These are phyloP conservation scores for Microbotryum violaceum DNA, from an alignment of 1,284 basidiomycete species.

Conservation along the genomic window DNA sequence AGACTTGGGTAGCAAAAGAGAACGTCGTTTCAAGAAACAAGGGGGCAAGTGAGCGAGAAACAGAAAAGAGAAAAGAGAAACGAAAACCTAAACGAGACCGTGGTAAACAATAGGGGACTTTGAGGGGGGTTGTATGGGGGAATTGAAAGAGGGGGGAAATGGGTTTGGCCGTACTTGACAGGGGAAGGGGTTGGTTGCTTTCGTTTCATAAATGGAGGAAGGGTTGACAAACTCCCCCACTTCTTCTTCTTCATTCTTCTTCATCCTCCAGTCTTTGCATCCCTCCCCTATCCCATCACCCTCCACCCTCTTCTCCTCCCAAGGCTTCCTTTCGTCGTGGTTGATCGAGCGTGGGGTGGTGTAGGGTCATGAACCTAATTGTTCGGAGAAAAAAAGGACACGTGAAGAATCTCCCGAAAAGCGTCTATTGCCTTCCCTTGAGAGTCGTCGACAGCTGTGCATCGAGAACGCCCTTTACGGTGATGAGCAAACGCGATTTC, in stretches of 20 bases:
- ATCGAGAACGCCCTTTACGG: not conserved
- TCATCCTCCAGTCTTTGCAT: not conserved
- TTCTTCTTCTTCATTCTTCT: not conserved
- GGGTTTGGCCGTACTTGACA: not conserved
- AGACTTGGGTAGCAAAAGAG: too few species aligned
- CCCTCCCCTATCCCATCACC: not conserved
- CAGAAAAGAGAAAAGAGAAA: not conserved
- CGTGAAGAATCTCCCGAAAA: not conserved
- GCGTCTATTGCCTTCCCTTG: slow-evolving; percentile 37
- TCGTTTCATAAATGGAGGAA: too few species aligned
- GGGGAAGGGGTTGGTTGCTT: too few species aligned
- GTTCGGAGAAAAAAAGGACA: not conserved
- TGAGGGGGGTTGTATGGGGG: not conserved
- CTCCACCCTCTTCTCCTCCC: not conserved
- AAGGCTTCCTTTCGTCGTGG: too few species aligned
- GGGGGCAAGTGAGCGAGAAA: not conserved
- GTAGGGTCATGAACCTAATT: not conserved
- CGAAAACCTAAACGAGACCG: not conserved
- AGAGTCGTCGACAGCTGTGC: slow-evolving; percentile 44
- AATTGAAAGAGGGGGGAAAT: not conserved
- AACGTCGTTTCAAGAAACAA: not conserved
- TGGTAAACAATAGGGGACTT: not conserved
- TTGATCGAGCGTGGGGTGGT: not conserved
- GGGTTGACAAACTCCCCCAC: too few species aligned
- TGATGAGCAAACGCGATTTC: not conserved